A percentile compares a stretch with the other conserved stretches of the same genome.
These are phyloP conservation scores for Heliosperma pusillum DNA, from an alignment of 148 eudicot genomes.

Conservation along the genomic window DNA sequence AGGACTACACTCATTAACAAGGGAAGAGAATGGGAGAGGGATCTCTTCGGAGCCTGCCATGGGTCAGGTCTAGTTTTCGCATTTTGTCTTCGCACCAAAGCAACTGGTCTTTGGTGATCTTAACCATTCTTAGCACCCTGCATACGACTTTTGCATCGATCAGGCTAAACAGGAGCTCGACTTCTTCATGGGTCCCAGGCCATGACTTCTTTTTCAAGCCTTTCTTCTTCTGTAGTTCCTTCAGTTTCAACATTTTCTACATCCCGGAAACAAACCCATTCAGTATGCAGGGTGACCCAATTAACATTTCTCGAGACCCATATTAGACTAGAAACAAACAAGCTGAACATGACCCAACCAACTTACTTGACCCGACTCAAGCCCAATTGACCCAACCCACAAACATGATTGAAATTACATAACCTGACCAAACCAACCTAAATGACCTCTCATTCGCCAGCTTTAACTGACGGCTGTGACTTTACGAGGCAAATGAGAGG, in stretches of 20 bases:
- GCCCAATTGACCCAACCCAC: no score
- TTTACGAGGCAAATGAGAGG: slow-evolving; percentile 1
- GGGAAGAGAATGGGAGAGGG: slow-evolving; percentile 92
- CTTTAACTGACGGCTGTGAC: background rate
- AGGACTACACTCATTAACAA: slow-evolving; percentile 32
- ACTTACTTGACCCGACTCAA: no score
- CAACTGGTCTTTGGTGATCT: slow-evolving; percentile 70
- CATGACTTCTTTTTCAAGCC: slow-evolving; percentile 75
- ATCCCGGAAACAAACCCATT: background rate
- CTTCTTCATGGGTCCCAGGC: slow-evolving; percentile 64
- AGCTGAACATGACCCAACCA: background rate
- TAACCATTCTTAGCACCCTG: slow-evolving; percentile 61
- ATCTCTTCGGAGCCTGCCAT: slow-evolving; percentile 77
- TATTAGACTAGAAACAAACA: background rate
- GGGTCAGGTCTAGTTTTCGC: slow-evolving; percentile 53
- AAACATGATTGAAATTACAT: no score
- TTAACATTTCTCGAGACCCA: background rate
- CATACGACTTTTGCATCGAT: slow-evolving; percentile 63
- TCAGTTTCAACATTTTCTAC: slow-evolving; percentile 78
- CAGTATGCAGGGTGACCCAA: background rate
- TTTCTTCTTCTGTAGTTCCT: slow-evolving; percentile 72
- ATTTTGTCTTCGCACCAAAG: slow-evolving; percentile 96
- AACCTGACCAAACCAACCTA: background rate
- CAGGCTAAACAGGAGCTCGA: slow-evolving; percentile 63
- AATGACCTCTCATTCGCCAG: background rate